Base-by-base conservation (phyloP, 139 green algal genomes). In the Coelastrella sp. region DNA sequence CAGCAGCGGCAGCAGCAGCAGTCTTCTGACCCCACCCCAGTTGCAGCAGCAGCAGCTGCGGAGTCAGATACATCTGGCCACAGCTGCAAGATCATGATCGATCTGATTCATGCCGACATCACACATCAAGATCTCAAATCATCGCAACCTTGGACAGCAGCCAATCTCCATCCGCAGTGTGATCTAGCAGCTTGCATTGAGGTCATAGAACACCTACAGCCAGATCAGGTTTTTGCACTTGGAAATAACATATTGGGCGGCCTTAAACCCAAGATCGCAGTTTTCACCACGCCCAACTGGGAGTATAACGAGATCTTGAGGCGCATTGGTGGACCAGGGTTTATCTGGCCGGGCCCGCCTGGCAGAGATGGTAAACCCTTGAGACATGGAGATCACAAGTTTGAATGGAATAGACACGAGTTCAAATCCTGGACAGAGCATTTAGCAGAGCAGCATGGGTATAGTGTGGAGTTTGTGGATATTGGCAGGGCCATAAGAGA, bases 201-300 rank as follows among this genome's bases (percentile, higher is more conserved):
- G 75, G 75, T 83, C 71, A 9, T 83, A 5, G 75, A 83, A 53
- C 75, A 83, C 34, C 38, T 83, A 13, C 17, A 83, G 38, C 75
- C 75, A 27, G 30, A 83, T 38, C 23, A 34, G n/a, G 53, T 71
- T 11, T 59, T 32, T 15, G 53, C 38, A n/a, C 27, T 83, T n/a
- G 75, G 75, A 37, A 51, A 69, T 1, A 83, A 19, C 25, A 19
- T 83, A 11, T 27, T 83, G 32, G 75, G 75, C 9, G 75, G 75
- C 8, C 63, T 83, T 21, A 69, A 43, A 8, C 75, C 75, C 37
- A 38, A 35, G 37, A 59, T 34, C 5, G 75, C 75, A 35, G 75
- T 83, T 6, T 72, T 83, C 9, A 83, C 75, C 23, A 83, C 75
- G 4, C 75, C 75, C 21, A 83, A 83, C 75, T 83, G 75, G 75